Conservation (phyloP, 352 stramenopile genomes). For the Pythium phragmitis region DNA sequence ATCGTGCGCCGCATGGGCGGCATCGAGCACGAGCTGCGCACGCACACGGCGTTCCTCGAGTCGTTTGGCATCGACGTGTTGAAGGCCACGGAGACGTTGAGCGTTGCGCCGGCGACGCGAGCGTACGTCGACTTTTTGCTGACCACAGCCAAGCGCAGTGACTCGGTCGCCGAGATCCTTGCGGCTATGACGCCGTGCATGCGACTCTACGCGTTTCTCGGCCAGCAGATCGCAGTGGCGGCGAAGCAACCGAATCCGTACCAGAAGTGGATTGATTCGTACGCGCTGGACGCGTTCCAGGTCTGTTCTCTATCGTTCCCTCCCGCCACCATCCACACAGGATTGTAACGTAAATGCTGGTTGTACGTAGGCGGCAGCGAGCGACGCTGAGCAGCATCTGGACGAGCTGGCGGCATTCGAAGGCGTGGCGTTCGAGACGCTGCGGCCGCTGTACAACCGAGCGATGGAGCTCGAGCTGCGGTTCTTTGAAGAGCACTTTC, state of each 20-base stretch:
- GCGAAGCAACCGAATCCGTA: constrained; percentile 28
- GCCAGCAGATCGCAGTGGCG: constrained; percentile 30
- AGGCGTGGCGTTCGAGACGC: constrained; percentile 22
- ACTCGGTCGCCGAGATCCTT: constrained; percentile 42
- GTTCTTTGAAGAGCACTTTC: constrained; percentile 58
- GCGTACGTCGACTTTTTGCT: constrained; percentile 55
- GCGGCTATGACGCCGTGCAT: constrained; percentile 56
- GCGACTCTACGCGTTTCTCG: constrained; percentile 51
- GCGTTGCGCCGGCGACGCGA: constrained; percentile 33
- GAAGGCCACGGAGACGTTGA: constrained; percentile 25
- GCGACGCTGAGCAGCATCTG: constrained; percentile 35
- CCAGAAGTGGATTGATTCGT: constrained; percentile 50
- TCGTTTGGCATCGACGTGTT: constrained; percentile 47
- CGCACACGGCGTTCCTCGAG: constrained; percentile 46
- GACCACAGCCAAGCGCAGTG: constrained; percentile 32
- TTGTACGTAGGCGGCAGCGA: constrained; percentile 18
- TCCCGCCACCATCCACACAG: too few relatives aligned
- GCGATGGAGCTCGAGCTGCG: constrained; percentile 54
- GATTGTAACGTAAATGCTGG: too few relatives aligned
- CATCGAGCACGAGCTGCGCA: constrained; percentile 47
- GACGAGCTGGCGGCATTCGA: constrained; percentile 34
- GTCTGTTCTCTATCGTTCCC: constrained; percentile 13
- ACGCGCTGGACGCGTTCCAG: constrained; percentile 40
- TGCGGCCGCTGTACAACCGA: constrained; percentile 43
- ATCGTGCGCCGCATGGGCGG: constrained; percentile 45